These are phyloP conservation scores for Apiotrichum siamense DNA, from an alignment of 1,284 basidiomycete species.

Conservation along the genomic window DNA sequence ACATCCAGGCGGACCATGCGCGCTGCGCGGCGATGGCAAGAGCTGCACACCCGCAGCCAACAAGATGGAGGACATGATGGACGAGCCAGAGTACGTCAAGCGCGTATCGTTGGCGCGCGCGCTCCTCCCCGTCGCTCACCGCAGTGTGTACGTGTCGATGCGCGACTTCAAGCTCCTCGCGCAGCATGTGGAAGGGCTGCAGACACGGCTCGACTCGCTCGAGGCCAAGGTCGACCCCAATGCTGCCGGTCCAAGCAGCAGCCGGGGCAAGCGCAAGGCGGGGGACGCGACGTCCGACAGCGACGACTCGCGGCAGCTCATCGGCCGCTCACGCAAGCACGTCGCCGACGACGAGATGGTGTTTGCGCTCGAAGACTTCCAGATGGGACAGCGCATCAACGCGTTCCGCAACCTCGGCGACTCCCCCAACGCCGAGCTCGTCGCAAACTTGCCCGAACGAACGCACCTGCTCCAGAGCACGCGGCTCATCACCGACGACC, in stretches of 20 bases:
- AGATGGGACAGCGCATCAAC: conserved; percentile 18
- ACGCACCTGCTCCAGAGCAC: not conserved
- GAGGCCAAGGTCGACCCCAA: not conserved
- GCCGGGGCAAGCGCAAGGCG: not conserved
- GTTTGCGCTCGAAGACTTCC: conserved; percentile 20
- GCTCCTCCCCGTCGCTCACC: not conserved
- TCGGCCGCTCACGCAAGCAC: conserved; percentile 7
- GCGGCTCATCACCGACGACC: not conserved
- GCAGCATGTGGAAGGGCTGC: conserved; percentile 1
- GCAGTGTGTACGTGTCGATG: conserved; percentile 4
- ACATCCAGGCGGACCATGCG: conserved; percentile 16
- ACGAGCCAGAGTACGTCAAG: not conserved
- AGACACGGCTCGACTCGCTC: conserved; percentile 6
- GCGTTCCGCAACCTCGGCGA: conserved; percentile 15
- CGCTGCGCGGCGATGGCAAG: conserved; percentile 15
- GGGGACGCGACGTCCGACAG: not conserved
- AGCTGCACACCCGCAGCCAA: conserved; percentile 11
- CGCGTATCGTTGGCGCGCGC: not conserved
- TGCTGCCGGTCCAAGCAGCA: not conserved
- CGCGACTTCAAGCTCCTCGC: conserved; percentile 9
- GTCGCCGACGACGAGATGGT: conserved; percentile 20
- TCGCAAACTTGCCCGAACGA: not conserved
- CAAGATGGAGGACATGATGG: conserved; percentile 7
- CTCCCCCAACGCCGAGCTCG: not conserved
- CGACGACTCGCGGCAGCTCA: not conserved